phyloP scores from a whole-genome alignment of 495 filamentous ascomycete genomes.

The Penicillium cosmopolitanum region DNA sequence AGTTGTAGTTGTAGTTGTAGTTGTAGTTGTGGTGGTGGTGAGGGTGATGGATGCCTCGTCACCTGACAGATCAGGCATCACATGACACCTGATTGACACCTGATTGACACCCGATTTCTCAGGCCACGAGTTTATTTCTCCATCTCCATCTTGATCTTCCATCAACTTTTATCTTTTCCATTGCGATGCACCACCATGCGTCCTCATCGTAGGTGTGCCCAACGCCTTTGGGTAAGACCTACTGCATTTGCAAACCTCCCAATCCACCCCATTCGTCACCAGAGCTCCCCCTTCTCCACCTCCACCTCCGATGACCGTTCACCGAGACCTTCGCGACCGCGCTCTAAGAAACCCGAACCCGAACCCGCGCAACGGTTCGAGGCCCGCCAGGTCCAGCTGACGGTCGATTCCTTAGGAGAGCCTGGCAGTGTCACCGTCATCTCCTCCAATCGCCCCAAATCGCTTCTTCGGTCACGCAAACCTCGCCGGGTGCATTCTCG shows the following conservation, averaged over 20 bases:
- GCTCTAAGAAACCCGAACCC: background rate
- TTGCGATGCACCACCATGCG: background rate
- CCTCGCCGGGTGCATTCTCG: background rate
- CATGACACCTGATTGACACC: background rate
- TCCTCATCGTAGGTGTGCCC: background rate
- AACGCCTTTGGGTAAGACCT: background rate
- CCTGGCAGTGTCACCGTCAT: slow-evolving; percentile 1
- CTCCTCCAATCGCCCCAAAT: background rate
- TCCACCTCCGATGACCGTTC: background rate
- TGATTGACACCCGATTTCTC: background rate
- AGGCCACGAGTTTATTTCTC: no score
- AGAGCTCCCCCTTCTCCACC: background rate
- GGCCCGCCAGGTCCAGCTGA: background rate
- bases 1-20: no score
- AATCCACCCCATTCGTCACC: background rate
- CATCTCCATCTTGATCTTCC: no score
- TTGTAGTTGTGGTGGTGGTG: no score
- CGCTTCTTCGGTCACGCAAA: background rate
- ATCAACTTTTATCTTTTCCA: no score
- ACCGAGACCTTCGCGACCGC: background rate
- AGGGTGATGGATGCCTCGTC: background rate
- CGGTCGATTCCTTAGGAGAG: background rate
- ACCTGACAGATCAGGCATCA: background rate
- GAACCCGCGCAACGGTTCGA: background rate
- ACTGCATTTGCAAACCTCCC: background rate